A percentile compares a stretch with the other conserved stretches of the same genome.
phyloP scores from a whole-genome alignment of 2,329 filamentous ascomycete species.

The Thermomyces lanuginosus region DNA sequence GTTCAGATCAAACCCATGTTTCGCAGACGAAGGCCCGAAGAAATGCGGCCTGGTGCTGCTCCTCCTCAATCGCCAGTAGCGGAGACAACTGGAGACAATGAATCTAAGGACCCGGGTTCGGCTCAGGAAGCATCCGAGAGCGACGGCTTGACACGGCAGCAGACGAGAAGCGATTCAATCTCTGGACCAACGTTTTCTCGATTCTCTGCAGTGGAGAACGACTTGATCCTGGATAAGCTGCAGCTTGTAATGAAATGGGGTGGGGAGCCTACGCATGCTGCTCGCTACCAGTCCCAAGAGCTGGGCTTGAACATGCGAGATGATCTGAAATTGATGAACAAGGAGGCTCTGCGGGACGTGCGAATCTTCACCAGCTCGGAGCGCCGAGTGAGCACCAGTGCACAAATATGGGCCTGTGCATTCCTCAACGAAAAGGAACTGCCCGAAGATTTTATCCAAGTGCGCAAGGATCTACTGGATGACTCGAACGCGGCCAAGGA shows the following conservation, averaged over 20 bases:
- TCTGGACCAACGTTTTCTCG: constrained; percentile 84
- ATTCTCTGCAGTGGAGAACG: constrained; percentile 84
- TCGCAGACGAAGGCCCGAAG: constrained; percentile 62
- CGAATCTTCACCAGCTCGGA: constrained; percentile 93
- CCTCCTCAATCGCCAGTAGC: too few species aligned
- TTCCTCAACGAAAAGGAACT: constrained; percentile 81
- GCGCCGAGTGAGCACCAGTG: constrained; percentile 77
- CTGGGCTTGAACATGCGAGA: constrained; percentile 92
- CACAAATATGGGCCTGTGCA: constrained; percentile 84
- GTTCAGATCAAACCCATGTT: constrained; percentile 99
- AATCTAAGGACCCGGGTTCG: constrained; percentile 11
- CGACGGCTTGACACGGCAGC: constrained; percentile 29
- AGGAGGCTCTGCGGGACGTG: constrained; percentile 80
- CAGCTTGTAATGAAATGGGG: constrained; percentile 99
- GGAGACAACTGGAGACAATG: too few species aligned
- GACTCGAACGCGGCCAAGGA: constrained; percentile 98
- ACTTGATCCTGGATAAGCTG: constrained; percentile 82
- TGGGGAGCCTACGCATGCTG: constrained; percentile 92
- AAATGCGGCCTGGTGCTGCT: too few species aligned
- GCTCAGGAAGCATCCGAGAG: constrained; percentile 12
- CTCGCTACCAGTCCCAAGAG: constrained; percentile 88
- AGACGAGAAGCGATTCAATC: constrained; percentile 63
- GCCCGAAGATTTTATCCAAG: constrained; percentile 67
- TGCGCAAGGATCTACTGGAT: constrained; percentile 87
- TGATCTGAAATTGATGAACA: constrained; percentile 81